Base-by-base conservation (phyloP, 2,329 filamentous ascomycete genomes). In the Aureobasidium sp. region DNA sequence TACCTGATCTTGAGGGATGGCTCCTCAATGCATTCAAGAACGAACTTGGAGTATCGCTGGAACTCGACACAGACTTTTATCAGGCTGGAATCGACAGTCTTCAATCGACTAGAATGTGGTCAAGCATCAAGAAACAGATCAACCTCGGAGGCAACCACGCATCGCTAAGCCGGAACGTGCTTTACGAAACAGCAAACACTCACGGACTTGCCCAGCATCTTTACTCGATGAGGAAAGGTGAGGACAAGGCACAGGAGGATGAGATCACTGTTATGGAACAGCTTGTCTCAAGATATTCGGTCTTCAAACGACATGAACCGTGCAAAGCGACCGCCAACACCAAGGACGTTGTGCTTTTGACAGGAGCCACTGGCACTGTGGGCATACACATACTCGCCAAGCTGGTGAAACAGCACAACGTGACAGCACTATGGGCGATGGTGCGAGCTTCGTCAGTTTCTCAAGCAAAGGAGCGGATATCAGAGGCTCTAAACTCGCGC, bases 291-390 rank as follows among this genome's bases (percentile, higher is more conserved):
- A 77, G 75, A 62, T 79, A 80, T 68, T 76, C 76, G 0, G 63
- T 63, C 5, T 78, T 80, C 63, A 62, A 67, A 6, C 37, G 58
- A 20, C 71, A 71, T 61, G 47, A 68, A 62, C 66, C 68, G 5
- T 4, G 31, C 31, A 17, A 22, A 37, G 27, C 60, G 56, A 44
- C 63, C 31, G 59, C 42, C 5, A 9, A 65, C 12, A 62, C 61
- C 3, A 56, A 67, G 55, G 49, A 66, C 52, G 68, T 70, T 36
- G 71, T 85, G 1, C 44, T 70, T 36, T 65, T 89, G 3, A 89
- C 86, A 0, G 87, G 87, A 1, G 80, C 82, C 0, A 89, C 87
- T 0, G 87, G 87, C 0, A 86, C 85, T 1, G 76, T 89, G 0
- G 87, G 87, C 1, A 78, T 83, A 0, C 84, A 87, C 65, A 74